Percentiles rank a stretch among this genome's conserved stretches.
These are phyloP conservation scores for Epichloe brachyelytri DNA, from an alignment of 2,329 filamentous ascomycete genomes.

Conservation along the genomic window DNA sequence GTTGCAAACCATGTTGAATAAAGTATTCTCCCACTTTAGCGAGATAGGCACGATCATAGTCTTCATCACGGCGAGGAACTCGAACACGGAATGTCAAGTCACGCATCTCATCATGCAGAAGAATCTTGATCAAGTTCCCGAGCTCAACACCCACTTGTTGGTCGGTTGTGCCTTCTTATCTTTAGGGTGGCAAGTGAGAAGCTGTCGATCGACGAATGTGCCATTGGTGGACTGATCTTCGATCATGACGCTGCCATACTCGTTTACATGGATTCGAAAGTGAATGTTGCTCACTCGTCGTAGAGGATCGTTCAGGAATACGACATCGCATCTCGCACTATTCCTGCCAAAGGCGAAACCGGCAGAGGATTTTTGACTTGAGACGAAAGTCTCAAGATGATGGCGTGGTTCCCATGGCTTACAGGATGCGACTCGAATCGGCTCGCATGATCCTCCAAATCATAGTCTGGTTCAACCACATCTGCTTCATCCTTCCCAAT, in stretches of 20 bases:
- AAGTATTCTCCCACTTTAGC: conserved; percentile 60
- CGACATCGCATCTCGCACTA: conserved; percentile 54
- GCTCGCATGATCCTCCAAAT: conserved; percentile 34
- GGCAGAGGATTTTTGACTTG: conserved; percentile 47
- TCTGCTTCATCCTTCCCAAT: conserved; percentile 36
- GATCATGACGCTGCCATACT: conserved; percentile 78
- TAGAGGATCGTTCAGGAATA: conserved; percentile 50
- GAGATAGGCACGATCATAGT: conserved; percentile 51
- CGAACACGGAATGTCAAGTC: conserved; percentile 77
- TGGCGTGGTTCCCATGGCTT: conserved; percentile 46
- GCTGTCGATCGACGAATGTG: conserved; percentile 65
- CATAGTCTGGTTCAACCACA: conserved; percentile 38
- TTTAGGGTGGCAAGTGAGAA: conserved; percentile 39
- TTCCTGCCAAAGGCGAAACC: conserved; percentile 88
- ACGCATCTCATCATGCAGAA: conserved; percentile 33
- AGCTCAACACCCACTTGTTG: conserved; percentile 48
- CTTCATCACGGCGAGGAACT: conserved; percentile 62
- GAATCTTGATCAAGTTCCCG: conserved; percentile 60
- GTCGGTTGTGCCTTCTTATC: conserved; percentile 16
- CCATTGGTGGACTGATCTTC: conserved; percentile 95
- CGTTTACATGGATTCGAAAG: conserved; percentile 84
- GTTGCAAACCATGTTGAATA: conserved; percentile 21
- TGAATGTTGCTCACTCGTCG: conserved; percentile 86
- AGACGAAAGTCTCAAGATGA: conserved; percentile 72
- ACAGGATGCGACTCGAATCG: conserved; percentile 32